These are phyloP conservation scores for Blastobotrys persicus DNA, from an alignment of 1,139 yeast species.

Conservation along the genomic window DNA sequence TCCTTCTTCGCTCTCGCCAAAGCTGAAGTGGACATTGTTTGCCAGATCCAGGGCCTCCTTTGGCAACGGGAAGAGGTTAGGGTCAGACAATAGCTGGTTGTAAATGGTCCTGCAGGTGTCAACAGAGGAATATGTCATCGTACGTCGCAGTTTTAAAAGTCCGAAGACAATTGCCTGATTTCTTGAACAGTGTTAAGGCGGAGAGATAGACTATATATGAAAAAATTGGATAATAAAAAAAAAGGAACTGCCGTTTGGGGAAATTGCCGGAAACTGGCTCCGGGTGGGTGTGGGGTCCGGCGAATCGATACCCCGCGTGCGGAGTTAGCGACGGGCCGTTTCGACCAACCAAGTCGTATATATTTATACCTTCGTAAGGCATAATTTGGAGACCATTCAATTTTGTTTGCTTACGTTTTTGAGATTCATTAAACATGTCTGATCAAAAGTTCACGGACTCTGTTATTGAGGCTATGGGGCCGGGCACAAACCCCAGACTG, in stretches of 20 bases:
- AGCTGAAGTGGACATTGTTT: not conserved
- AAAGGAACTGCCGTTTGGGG: not conserved
- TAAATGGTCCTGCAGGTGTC: slow-evolving; percentile 4
- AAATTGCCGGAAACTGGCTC: not conserved
- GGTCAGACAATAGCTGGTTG: not conserved
- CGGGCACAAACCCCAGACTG: slow-evolving; percentile 35
- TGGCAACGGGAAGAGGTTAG: not conserved
- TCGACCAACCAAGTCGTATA: not conserved
- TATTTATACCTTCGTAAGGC: not conserved
- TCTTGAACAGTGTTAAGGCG: not conserved
- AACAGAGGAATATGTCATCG: slow-evolving; percentile 3
- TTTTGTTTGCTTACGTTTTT: too few relatives aligned
- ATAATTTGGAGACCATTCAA: not conserved
- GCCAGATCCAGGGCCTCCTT: slow-evolving; percentile 7
- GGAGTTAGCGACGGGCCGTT: not conserved
- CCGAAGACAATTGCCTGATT: not conserved
- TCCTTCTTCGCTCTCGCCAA: slow-evolving; percentile 7
- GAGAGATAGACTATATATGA: too few relatives aligned
- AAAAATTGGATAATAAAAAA: too few relatives aligned
- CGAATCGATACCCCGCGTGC: not conserved
- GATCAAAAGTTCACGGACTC: slow-evolving; percentile 35
- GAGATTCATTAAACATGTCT: slow-evolving; percentile 1
- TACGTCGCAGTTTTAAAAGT: not conserved
- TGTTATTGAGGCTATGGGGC: slow-evolving; percentile 37
- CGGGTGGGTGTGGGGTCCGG: not conserved